Evolutionary conservation across 2,329 filamentous ascomycete genomes (phyloP).

Genomic region (Hypoxylon sp.): DNA sequence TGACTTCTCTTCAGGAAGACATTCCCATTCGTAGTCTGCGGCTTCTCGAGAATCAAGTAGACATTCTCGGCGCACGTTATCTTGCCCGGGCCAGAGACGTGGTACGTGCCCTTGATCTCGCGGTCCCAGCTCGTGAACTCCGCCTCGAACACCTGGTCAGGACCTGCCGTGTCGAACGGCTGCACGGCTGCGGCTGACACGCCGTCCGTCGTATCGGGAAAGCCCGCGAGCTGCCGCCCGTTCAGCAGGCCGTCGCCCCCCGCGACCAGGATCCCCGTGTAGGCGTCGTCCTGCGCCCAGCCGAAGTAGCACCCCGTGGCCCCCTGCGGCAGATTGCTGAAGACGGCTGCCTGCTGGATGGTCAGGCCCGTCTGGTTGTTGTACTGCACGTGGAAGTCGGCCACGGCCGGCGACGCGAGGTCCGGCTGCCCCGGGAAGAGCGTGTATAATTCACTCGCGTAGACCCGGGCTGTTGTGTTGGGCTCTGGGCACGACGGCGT

Average conservation of each 20-base stretch:
- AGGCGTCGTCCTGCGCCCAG: slow-evolving; percentile 35
- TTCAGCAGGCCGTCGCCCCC: slow-evolving; percentile 28
- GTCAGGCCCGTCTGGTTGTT: slow-evolving; percentile 26
- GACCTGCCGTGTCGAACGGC: slow-evolving; percentile 11
- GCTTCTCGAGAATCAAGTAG: slow-evolving; percentile 30
- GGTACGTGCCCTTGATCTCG: slow-evolving; percentile 20
- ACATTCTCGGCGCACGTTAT: slow-evolving; percentile 31
- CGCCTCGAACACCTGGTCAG: slow-evolving; percentile 9
- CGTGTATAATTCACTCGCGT: slow-evolving; percentile 29
- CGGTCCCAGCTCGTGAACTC: slow-evolving; percentile 36
- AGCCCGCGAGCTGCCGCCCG: slow-evolving; percentile 25
- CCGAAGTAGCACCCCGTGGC: slow-evolving; percentile 31
- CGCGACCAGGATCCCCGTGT: slow-evolving; percentile 24
- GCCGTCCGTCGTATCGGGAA: slow-evolving; percentile 10
- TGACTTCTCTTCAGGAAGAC: slow-evolving; percentile 30
- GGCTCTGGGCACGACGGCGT: slow-evolving; percentile 9
- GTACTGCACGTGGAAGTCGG: slow-evolving; percentile 36
- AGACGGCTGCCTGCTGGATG: slow-evolving; percentile 26
- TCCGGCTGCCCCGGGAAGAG: slow-evolving; percentile 21
- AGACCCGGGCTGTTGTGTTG: slow-evolving; percentile 14
- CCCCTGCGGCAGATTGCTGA: slow-evolving; percentile 15
- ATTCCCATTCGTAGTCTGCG: slow-evolving; percentile 25
- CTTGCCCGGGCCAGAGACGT: slow-evolving; percentile 21
- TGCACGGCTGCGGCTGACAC: slow-evolving; percentile 22
- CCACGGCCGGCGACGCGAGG: not conserved